Base-by-base conservation (phyloP, 768 basidiomycete genomes). In the Neoboletus brunneissimus region DNA sequence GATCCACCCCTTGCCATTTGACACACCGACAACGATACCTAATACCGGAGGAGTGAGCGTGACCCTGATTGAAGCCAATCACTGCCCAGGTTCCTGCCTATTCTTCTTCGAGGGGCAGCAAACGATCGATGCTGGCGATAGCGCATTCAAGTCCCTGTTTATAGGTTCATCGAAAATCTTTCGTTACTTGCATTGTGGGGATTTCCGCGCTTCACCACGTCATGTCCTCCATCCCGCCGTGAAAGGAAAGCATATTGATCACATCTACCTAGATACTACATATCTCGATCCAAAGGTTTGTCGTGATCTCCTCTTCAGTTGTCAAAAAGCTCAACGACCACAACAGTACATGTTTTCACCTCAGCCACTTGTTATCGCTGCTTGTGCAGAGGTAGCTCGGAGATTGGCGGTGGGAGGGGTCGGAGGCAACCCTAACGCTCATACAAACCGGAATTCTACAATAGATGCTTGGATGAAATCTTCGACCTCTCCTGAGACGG, bases 1-100 rank as follows among this genome's bases (percentile, higher is more conserved):
- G 92, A 87, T 99, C 0, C 81, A 89, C 64, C 85, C 93, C 6
- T 77, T 98, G 4, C 90, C 93, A 1, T 83, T 94, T 81, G 83
- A 97, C 70, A 75, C 76, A 0, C 81, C 92, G 0, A 87, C 84
- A 0, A 68, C 83, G 34, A 79, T 97, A 53, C 92, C 96, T 1
- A 74, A 90, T 61, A 92, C 93, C 0, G 84, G 85, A 27, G 94
- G 94, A 2, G 91, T 98, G 35, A 77, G 75, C 37, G 95, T 98
- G 5, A 98, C 94, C 2, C 82, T 95, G 40, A 93, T 99, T n/a
- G 92, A 97, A 65, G 97, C 96, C 11, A 98, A 99, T 69, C 97
- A 98, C 67, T 98, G 96, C 80, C 97, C 97, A 6, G 97, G 97
- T 5, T 97, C 94, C 2, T 92, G 87, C 56, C 76, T 99, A 25